Evolutionary conservation across 2,329 filamentous ascomycete species (phyloP).

Genomic region (Drechslera avenae): DNA sequence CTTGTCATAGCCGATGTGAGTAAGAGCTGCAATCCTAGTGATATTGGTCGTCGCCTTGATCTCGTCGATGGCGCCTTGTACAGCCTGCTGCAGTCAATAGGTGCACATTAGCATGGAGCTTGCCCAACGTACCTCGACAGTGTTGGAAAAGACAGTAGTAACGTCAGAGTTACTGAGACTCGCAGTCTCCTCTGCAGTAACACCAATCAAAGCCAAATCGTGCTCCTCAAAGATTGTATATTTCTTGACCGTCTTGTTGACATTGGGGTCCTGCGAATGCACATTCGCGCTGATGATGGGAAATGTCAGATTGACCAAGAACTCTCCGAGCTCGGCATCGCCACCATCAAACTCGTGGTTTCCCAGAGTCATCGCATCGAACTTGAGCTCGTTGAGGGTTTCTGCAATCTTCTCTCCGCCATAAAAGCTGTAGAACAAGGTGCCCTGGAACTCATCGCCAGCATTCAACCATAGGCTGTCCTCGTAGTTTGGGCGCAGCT

Average conservation of each 20-base stretch:
- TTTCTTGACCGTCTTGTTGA: constrained; percentile 68
- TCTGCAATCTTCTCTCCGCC: constrained; percentile 71
- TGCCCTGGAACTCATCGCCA: constrained; percentile 73
- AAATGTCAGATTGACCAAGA: constrained; percentile 68
- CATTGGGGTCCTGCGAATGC: constrained; percentile 61
- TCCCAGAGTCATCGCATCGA: constrained; percentile 65
- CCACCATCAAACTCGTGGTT: constrained; percentile 65
- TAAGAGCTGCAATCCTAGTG: constrained; percentile 68
- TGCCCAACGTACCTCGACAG: constrained; percentile 46
- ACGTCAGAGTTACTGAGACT: constrained; percentile 64
- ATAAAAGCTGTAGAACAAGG: constrained; percentile 70
- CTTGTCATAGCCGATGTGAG: constrained; percentile 69
- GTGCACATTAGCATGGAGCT: not conserved
- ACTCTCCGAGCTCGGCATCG: constrained; percentile 65
- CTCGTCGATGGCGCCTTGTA: constrained; percentile 66
- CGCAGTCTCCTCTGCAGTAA: constrained; percentile 65
- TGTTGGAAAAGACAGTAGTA: constrained; percentile 64
- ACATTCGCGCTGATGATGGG: constrained; percentile 69
- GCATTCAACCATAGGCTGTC: constrained; percentile 68
- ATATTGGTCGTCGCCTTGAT: constrained; percentile 67
- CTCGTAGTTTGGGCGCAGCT: constrained; percentile 61
- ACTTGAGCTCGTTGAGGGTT: constrained; percentile 67
- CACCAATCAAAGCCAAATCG: constrained; percentile 66
- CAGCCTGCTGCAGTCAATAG: constrained; percentile 44
- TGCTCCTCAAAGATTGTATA: constrained; percentile 69